Conservation (phyloP, 345 rosid species). For the Salix dunnii region DNA sequence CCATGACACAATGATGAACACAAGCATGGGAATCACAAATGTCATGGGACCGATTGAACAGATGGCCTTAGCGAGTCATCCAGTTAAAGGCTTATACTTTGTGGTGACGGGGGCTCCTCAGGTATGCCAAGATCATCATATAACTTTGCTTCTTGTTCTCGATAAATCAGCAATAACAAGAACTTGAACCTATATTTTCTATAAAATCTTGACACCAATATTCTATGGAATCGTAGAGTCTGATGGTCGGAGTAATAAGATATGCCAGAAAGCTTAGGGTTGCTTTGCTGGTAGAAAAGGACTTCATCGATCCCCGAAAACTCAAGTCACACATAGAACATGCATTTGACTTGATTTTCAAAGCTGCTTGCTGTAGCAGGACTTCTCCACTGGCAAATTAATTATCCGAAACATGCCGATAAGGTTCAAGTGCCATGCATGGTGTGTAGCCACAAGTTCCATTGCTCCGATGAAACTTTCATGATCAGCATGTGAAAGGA, state of each 20-base stretch:
- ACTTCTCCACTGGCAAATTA: not conserved
- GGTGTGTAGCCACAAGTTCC: too few species aligned
- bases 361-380: not conserved
- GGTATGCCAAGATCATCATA: slow-evolving; percentile 20
- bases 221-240: slow-evolving; percentile 10
- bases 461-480: too few species aligned
- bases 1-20: slow-evolving; percentile 28
- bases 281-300: slow-evolving; percentile 28
- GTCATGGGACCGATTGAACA: slow-evolving; percentile 37
- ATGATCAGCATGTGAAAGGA: too few species aligned
- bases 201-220: too few species aligned
- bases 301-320: slow-evolving; percentile 30
- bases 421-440: not conserved
- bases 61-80: slow-evolving; percentile 38
- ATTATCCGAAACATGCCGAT: not conserved
- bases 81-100: slow-evolving; percentile 40
- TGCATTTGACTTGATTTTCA: slow-evolving; percentile 26
- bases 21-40: slow-evolving; percentile 44
- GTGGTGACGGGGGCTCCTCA: slow-evolving; percentile 37
- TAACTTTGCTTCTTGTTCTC: too few species aligned
- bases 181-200: too few species aligned
- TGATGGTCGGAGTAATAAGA: slow-evolving; percentile 22
- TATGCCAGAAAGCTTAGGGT: slow-evolving; percentile 32
- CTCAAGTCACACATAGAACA: slow-evolving; percentile 17
- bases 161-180: too few species aligned